A percentile compares a stretch with the other conserved stretches of the same genome.
phyloP scores from a whole-genome alignment of 1,284 basidiomycete species.

The Afroboletus lepidellus region DNA sequence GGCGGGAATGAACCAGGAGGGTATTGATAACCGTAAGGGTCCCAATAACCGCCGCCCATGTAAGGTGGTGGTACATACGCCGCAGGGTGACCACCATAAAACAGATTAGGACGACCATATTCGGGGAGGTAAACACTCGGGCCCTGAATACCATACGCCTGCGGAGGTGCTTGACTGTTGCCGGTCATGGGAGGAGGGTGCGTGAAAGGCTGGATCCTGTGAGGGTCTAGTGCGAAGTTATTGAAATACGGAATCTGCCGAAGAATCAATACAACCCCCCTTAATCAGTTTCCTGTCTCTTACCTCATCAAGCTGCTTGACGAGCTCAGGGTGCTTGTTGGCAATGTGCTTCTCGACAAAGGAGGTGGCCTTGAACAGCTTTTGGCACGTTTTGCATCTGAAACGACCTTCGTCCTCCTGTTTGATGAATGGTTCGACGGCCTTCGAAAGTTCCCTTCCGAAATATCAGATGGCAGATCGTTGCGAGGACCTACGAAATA shows the following conservation, averaged over 20 bases:
- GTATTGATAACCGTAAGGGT: conserved; percentile 48
- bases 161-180: conserved; percentile 68
- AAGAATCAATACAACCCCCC: conserved; percentile 21
- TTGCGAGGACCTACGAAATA: conserved; percentile 10
- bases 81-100: conserved; percentile 44
- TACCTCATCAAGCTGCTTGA: conserved; percentile 77
- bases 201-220: conserved; percentile 82
- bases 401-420: conserved; percentile 95
- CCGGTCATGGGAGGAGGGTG: conserved; percentile 68
- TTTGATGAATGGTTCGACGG: conserved; percentile 78
- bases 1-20: conserved; percentile 34
- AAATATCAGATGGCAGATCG: conserved; percentile 12
- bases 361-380: conserved; percentile 92
- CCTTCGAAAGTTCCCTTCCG: conserved; percentile 74
- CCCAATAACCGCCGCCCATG: conserved; percentile 52
- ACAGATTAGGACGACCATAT: conserved; percentile 42
- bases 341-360: conserved; percentile 95
- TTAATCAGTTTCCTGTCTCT: conserved; percentile 19
- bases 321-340: conserved; percentile 83
- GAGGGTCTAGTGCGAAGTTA: conserved; percentile 90
- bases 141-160: conserved; percentile 74
- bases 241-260: conserved; percentile 83
- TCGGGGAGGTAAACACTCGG: conserved; percentile 50
- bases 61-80: conserved; percentile 43
- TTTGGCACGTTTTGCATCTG: conserved; percentile 91